A percentile compares a stretch with the other conserved stretches of the same genome.
phyloP scores from a whole-genome alignment of 768 basidiomycete genomes.

The Mycena kentingensis region DNA sequence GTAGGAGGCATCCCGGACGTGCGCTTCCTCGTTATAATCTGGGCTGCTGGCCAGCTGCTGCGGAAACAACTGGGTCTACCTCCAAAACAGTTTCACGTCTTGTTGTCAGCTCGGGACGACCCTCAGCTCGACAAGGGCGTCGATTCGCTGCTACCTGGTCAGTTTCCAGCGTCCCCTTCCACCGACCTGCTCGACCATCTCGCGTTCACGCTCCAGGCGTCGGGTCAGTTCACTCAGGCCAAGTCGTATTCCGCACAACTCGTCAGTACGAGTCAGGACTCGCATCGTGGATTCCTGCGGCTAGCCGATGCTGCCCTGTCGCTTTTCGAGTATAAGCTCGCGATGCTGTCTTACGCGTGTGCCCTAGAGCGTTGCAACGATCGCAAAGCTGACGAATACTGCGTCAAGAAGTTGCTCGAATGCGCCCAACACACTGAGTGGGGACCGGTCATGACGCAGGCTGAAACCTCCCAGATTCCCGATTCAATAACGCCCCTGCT shows the following conservation, averaged over 20 bases:
- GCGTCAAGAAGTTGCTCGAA: conserved; percentile 45
- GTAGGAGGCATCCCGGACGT: conserved; percentile 40
- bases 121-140: conserved; percentile 52
- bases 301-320: conserved; percentile 48
- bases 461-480: conserved; percentile 45
- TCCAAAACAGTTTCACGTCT: conserved; percentile 59
- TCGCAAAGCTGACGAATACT: conserved; percentile 41
- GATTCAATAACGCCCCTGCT: conserved; percentile 33
- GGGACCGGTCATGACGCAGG: conserved; percentile 46
- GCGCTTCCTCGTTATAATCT: conserved; percentile 54
- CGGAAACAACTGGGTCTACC: conserved; percentile 51
- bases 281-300: conserved; percentile 51
- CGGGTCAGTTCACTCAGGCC: conserved; percentile 38
- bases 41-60: conserved; percentile 54
- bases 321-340: conserved; percentile 42
- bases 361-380: conserved; percentile 44
- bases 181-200: conserved; percentile 47
- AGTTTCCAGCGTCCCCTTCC: conserved; percentile 32
- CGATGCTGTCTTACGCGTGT: conserved; percentile 58
- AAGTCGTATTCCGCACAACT: conserved; percentile 35
- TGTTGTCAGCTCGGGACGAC: conserved; percentile 43
- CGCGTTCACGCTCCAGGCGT: conserved; percentile 45
- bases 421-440: conserved; percentile 55
- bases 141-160: conserved; percentile 42
- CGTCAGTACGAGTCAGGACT: conserved; percentile 33